Evolutionary conservation across 495 filamentous ascomycete genomes (phyloP).

Genomic region (Lasiosphaeria miniovina): DNA sequence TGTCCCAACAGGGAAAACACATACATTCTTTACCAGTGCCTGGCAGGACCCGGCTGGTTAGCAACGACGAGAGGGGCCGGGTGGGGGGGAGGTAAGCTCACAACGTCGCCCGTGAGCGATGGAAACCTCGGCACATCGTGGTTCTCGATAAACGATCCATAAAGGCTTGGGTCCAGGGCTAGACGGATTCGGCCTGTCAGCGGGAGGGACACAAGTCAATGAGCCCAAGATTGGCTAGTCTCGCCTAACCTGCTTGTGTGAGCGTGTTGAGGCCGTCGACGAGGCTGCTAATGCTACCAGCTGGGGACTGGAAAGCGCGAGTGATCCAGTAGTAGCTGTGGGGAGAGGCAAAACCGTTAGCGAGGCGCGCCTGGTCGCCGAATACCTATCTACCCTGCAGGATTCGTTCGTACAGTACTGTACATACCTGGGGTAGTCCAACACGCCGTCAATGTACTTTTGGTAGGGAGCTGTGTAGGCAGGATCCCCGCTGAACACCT

Average conservation of each 20-base stretch:
- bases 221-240: too few relatives aligned
- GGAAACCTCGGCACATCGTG: slow-evolving; percentile 72
- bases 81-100: slow-evolving; percentile 1
- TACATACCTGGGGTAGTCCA: slow-evolving; percentile 66
- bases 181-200: background rate
- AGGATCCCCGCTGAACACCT: slow-evolving; percentile 63
- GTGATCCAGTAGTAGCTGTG: slow-evolving; percentile 57
- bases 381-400: too few relatives aligned
- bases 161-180: slow-evolving; percentile 60
- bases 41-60: background rate
- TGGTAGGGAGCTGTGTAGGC: slow-evolving; percentile 65
- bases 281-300: slow-evolving; percentile 56
- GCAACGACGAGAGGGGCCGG: background rate
- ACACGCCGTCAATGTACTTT: slow-evolving; percentile 55
- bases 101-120: slow-evolving; percentile 51
- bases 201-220: background rate
- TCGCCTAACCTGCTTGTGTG: slow-evolving; percentile 29
- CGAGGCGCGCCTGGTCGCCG: too few relatives aligned
- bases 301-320: slow-evolving; percentile 58
- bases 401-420: too few relatives aligned
- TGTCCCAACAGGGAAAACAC: background rate
- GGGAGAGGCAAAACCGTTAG: background rate
- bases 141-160: slow-evolving; percentile 77
- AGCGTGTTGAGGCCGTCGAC: slow-evolving; percentile 58
- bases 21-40: slow-evolving; percentile 28